Conservation (phyloP, 2,329 filamentous ascomycete genomes). For the Cryphonectria japonica region DNA sequence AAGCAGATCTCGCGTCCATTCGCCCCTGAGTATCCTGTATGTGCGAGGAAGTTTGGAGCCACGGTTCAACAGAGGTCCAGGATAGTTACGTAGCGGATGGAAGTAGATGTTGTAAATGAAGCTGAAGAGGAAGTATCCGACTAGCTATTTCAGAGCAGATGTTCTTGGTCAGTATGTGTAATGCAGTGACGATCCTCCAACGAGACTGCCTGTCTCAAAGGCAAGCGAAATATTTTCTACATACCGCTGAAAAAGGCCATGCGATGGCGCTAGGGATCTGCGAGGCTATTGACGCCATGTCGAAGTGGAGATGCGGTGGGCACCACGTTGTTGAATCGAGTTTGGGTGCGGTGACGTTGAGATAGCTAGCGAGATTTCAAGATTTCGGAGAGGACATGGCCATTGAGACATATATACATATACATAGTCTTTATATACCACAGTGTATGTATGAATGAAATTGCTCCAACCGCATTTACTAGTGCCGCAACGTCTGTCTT, state of each 20-base stretch:
- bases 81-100: conserved; percentile 26
- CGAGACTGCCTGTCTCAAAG: background rate
- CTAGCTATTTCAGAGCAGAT: conserved; percentile 9
- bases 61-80: conserved; percentile 23
- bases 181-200: background rate
- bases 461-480: too few relatives aligned
- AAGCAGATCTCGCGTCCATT: conserved; percentile 12
- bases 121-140: background rate
- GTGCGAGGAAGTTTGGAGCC: conserved; percentile 17
- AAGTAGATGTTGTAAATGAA: conserved; percentile 28
- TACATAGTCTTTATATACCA: background rate
- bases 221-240: background rate
- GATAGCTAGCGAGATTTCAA: background rate
- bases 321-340: background rate
- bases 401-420: background rate
- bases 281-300: conserved; percentile 8
- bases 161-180: background rate
- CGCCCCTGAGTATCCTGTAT: conserved; percentile 14
- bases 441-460: background rate
- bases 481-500: background rate
- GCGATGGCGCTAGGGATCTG: background rate
- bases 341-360: background rate
- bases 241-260: conserved; percentile 22
- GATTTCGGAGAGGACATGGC: background rate
- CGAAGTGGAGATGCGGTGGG: background rate